A percentile compares a stretch with the other conserved stretches of the same genome.
Evolutionary conservation across 805 yeast genomes (phyloP).

Genomic region (Candida nemodendra): DNA sequence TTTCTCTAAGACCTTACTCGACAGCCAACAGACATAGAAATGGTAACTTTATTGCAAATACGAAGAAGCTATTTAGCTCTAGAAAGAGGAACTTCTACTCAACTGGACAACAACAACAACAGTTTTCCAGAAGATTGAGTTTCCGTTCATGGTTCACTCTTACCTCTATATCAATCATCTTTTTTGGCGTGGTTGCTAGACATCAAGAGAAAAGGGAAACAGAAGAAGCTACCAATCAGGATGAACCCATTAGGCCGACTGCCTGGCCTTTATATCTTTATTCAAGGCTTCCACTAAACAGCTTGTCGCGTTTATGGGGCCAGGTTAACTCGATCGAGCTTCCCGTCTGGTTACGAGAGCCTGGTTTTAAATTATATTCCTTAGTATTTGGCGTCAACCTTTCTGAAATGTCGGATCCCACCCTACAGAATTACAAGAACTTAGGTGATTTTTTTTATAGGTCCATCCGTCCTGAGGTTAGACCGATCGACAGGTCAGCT

Average conservation of each 20-base stretch:
- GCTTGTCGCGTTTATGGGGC: conserved; percentile 94
- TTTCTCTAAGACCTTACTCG: conserved; percentile 9
- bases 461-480: conserved; percentile 67
- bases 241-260: conserved; percentile 49
- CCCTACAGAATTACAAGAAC: conserved; percentile 70
- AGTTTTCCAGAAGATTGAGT: conserved; percentile 10
- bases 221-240: conserved; percentile 28
- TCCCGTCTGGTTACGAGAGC: conserved; percentile 85
- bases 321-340: conserved; percentile 75
- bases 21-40: conserved; percentile 7
- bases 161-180: conserved; percentile 50
- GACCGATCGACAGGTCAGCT: conserved; percentile 68
- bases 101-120: conserved; percentile 3
- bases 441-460: conserved; percentile 91
- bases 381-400: conserved; percentile 81
- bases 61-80: conserved; percentile 25
- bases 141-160: conserved; percentile 50
- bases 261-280: conserved; percentile 91
- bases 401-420: conserved; percentile 84
- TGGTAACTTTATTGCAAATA: conserved; percentile 24
- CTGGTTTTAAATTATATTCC: conserved; percentile 78
- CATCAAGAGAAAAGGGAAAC: conserved; percentile 22
- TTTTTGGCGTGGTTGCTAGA: conserved; percentile 53
- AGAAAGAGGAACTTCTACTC: conserved; percentile 14
- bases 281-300: conserved; percentile 85